Conservation (phyloP, 306 rosid species). For the Cicer pinnatifidum region DNA sequence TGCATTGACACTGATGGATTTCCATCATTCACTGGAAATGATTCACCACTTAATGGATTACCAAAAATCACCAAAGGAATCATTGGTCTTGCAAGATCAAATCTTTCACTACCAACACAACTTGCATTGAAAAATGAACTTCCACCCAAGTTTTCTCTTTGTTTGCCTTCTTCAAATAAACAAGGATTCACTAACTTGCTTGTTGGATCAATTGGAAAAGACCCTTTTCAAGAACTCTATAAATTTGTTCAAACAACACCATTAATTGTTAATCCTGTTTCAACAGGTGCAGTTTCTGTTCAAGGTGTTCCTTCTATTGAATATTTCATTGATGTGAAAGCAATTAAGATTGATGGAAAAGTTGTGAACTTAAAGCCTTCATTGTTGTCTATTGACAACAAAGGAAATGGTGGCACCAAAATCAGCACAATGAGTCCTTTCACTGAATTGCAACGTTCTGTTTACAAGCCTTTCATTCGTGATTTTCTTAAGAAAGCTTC, state of each 20-base stretch:
- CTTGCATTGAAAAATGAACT: slow-evolving; percentile 6
- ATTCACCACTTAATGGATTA: slow-evolving; percentile 38
- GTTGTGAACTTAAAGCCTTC: slow-evolving; percentile 47
- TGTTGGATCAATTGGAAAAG: slow-evolving; percentile 24
- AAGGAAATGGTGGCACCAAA: slow-evolving; percentile 51
- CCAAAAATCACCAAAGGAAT: slow-evolving; percentile 40
- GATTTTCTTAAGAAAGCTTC: slow-evolving; percentile 47
- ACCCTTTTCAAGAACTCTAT: not conserved
- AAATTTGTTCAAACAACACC: slow-evolving; percentile 38
- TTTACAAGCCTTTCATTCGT: slow-evolving; percentile 43
- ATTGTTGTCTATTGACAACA: slow-evolving; percentile 34
- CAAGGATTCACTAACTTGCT: slow-evolving; percentile 32
- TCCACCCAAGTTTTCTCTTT: slow-evolving; percentile 9
- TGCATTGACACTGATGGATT: slow-evolving; percentile 23
- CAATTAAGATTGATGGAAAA: slow-evolving; percentile 45
- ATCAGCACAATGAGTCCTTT: slow-evolving; percentile 44
- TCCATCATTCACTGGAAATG: not conserved
- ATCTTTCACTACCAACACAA: slow-evolving; percentile 8
- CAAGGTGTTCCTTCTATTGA: slow-evolving; percentile 40
- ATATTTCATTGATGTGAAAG: slow-evolving; percentile 48
- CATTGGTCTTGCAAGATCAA: slow-evolving; percentile 22
- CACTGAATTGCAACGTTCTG: slow-evolving; percentile 37
- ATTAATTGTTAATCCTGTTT: slow-evolving; percentile 5
- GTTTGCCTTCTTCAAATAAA: slow-evolving; percentile 26
- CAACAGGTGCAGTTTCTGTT: not conserved